Evolutionary conservation across 2,329 filamentous ascomycete genomes (phyloP).

Genomic region (Penicillium sp.): DNA sequence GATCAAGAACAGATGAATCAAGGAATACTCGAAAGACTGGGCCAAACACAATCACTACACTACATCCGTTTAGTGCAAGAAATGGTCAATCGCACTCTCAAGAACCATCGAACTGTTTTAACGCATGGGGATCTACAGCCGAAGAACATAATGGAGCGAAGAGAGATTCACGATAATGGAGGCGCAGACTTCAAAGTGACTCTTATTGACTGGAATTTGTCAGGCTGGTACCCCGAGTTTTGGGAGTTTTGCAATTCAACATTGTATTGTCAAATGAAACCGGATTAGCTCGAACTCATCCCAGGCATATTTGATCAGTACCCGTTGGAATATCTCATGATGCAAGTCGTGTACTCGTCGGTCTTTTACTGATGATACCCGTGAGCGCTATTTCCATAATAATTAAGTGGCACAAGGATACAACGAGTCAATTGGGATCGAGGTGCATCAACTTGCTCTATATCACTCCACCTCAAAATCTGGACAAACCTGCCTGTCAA

Average conservation of each 20-base stretch:
- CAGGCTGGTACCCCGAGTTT: slow-evolving; percentile 3
- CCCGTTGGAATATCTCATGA: neutral
- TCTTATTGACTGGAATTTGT: slow-evolving; percentile 8
- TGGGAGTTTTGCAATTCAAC: slow-evolving; percentile 3
- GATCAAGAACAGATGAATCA: slow-evolving; percentile 18
- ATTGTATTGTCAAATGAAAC: slow-evolving; percentile 7
- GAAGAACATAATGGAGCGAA: neutral
- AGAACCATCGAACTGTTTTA: neutral
- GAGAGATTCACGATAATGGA: neutral
- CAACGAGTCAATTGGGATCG: neutral
- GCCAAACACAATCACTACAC: slow-evolving; percentile 12
- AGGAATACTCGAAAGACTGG: slow-evolving; percentile 10
- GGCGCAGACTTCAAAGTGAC: slow-evolving; percentile 3
- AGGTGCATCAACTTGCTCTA: neutral
- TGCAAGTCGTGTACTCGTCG: slow-evolving; percentile 6
- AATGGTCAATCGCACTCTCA: slow-evolving; percentile 18
- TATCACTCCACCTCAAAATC: neutral
- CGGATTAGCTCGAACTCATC: neutral
- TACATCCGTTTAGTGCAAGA: slow-evolving; percentile 16
- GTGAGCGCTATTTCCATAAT: too few species aligned
- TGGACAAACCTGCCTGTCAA: neutral
- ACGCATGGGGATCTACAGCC: slow-evolving; percentile 7
- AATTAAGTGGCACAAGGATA: neutral
- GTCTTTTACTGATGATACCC: neutral
- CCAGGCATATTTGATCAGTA: neutral